Base-by-base conservation (phyloP, 371 early-diverging fungal species). In the Blyttiomyces sp. region DNA sequence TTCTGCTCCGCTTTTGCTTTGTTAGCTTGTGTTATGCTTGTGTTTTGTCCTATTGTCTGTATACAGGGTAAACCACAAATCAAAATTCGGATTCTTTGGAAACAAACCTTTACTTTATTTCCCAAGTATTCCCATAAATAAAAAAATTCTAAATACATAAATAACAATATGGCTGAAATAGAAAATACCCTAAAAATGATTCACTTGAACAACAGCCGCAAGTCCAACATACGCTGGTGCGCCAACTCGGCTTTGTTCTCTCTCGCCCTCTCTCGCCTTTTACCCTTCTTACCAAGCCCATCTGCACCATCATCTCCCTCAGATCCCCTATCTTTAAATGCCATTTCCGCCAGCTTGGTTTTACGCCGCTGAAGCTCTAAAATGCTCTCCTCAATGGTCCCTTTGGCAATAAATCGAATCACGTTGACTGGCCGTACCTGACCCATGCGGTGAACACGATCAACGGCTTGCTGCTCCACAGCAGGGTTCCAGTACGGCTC, bases 401-500 rank as follows among this genome's bases (percentile, higher is more conserved):
- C 71, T 52, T 77, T 69, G 35, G 85, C 74, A 53, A 88, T 81
- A 49, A 86, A 80, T 36, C 86, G 75, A 7, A 76, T 62, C 13
- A 79, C 73, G 3, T 72, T 58, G 6, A 87, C 82, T 1, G 69
- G 64, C 19, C 69, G 57, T n/a, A 64, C 74, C 61, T 89, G 90
- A 16, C 90, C 90, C 49, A 89, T 73, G 3, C 90, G 69, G 62
- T 89, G 87, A 21, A 88, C 81, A 42, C 90, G 80, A 61, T 89
- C 90, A 46, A 87, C 78, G 0, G 90, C 90, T 70, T 89, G 89
- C 53, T 81, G 71, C 69, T 89, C 89, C 5, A 88, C 84, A 6
- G 86, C 85, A 23, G 88, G 91, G 75, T 91, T 91, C 90, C 91
- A 89, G 65, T 83, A 82, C 13, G 79, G 77, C 60, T 86, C 86